Evolutionary conservation across 140 eudicot species (phyloP).

Genomic region (Cichorium intybus): DNA sequence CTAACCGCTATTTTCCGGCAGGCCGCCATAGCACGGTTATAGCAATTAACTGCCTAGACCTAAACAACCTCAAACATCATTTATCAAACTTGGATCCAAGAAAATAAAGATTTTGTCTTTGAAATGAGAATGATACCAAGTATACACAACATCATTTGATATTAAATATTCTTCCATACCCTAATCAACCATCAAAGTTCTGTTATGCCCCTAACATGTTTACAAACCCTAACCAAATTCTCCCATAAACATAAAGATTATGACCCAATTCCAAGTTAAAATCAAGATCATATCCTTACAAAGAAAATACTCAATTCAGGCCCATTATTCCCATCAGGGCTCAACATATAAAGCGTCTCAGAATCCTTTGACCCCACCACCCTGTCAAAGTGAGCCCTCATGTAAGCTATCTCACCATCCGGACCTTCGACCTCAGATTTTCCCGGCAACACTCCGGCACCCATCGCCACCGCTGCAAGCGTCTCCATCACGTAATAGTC

Average conservation of each 20-base stretch:
- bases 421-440: slow-evolving; percentile 40
- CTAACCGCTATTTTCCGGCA: no score
- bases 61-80: no score
- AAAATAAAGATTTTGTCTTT: no score
- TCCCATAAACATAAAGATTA: background rate
- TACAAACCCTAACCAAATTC: slow-evolving; percentile 20
- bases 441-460: slow-evolving; percentile 52
- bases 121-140: no score
- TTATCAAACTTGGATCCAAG: no score
- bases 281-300: slow-evolving; percentile 44
- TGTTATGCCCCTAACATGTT: background rate
- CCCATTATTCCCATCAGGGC: slow-evolving; percentile 65
- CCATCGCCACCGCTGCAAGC: slow-evolving; percentile 55
- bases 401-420: slow-evolving; percentile 52
- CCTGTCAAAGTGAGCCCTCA: slow-evolving; percentile 60
- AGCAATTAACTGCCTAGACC: no score
- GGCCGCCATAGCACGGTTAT: no score
- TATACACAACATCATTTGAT: no score
- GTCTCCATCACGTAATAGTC: slow-evolving; percentile 57
- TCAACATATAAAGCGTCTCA: slow-evolving; percentile 62
- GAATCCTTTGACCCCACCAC: slow-evolving; percentile 59
- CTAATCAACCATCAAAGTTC: no score
- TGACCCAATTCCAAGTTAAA: background rate
- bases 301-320: slow-evolving; percentile 67
- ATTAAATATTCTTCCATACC: no score